Conservation (phyloP, 371 early-diverging fungal genomes). For the Batrachochytrium dendrobatidis region DNA sequence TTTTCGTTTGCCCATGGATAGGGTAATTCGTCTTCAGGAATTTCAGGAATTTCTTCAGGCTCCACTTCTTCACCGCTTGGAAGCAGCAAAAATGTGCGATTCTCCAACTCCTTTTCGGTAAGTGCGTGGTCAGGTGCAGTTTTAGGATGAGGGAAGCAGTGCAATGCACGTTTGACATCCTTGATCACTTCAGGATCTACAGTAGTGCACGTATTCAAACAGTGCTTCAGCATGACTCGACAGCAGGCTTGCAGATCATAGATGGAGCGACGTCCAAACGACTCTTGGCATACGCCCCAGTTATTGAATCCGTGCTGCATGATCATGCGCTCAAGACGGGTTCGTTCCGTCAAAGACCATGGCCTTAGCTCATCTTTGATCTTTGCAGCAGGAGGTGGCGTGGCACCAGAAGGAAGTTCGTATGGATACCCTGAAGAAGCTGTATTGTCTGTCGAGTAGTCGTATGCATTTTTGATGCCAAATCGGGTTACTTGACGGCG, state of each 20-base stretch:
- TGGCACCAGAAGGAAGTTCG: background rate
- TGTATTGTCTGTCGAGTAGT: background rate
- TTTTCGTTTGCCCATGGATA: conserved; percentile 8
- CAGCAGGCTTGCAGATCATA: conserved; percentile 30
- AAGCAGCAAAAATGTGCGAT: background rate
- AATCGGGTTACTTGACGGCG: conserved; percentile 35
- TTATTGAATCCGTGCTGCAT: conserved; percentile 75
- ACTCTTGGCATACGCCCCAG: conserved; percentile 58
- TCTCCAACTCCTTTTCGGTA: background rate
- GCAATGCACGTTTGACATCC: conserved; percentile 17
- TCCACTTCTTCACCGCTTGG: background rate
- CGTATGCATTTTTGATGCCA: background rate
- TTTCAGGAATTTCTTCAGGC: background rate
- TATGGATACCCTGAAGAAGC: background rate
- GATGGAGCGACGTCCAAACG: conserved; percentile 52
- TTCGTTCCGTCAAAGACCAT: conserved; percentile 74
- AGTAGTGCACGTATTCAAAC: conserved; percentile 3
- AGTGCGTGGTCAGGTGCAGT: background rate
- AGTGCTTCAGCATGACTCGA: conserved; percentile 17
- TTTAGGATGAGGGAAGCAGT: background rate
- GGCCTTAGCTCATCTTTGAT: conserved; percentile 22
- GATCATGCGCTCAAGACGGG: conserved; percentile 68
- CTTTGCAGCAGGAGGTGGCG: conserved; percentile 3
- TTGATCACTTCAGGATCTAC: conserved; percentile 19
- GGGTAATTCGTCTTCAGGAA: conserved; percentile 4